Evolutionary conservation across 176 grass and related monocot species (phyloP), one percentile per base, ranked within the genome.

Genomic region (Oryza punctata): DNA sequence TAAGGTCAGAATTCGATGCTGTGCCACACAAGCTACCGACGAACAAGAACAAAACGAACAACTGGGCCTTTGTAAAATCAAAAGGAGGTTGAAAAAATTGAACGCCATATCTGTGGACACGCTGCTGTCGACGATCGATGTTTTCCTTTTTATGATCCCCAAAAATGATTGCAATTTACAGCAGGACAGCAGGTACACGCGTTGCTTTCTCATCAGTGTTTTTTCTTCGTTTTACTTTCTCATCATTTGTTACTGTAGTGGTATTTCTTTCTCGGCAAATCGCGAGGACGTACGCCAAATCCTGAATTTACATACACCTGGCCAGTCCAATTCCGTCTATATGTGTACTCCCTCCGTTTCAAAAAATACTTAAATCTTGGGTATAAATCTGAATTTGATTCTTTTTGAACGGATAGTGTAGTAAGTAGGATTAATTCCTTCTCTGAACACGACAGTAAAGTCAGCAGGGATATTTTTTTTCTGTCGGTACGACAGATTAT

Each of bases 91-190:
- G 19, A 50, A 38, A n/a, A 14, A 23, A 14, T 7, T 9, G 19
- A 23, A 2, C 7, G 2, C 19, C 12, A 7, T 8, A 67, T 64
- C 29, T 45, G 12, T 33, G 35, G 30, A 24, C 19, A 63, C 1
- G 7, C 38, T 71, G 75, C 18, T 63, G 67, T 78, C 75, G 67
- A 85, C 67, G 57, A 54, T 14, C 52, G 57, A 54, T 10, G 67
- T 38, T 63, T 63, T 8, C 74, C 15, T 46, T 44, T 44, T 66
- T 18, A 59, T 12, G 1, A 30, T 10, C 60, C 41, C 4, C 1
- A 70, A 61, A 70, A 44, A 70, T 85, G 35, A 78, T 45, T 32
- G 69, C 19, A 15, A 15, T 70, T 70, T 26, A 49, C 26, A 43
- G 6, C 5, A 5, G 25, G 24, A 64, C 12, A 49, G 14, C 30